Evolutionary conservation across 1,139 yeast genomes (phyloP).

Genomic region (Scheffersomyces lignicola): DNA sequence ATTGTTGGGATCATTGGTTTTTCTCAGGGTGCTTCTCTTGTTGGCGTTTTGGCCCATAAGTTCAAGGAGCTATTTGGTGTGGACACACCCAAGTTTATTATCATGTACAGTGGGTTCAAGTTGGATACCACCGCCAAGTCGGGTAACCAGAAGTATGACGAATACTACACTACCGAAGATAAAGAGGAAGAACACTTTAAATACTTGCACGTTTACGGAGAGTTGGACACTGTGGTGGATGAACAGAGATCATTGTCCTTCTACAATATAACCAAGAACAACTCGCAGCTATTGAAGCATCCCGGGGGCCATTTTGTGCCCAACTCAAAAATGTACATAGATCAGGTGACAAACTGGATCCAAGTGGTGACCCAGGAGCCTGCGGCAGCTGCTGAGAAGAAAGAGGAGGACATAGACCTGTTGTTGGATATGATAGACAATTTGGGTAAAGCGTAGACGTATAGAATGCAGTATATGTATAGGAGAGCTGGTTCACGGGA

Average conservation of each 20-base stretch:
- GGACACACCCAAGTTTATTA: conserved; percentile 59
- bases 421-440: conserved; percentile 40
- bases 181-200: conserved; percentile 23
- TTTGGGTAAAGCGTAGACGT: conserved; percentile 24
- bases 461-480: no score
- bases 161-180: conserved; percentile 27
- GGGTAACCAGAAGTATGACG: conserved; percentile 25
- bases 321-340: conserved; percentile 59
- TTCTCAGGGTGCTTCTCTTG: conserved; percentile 53
- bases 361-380: conserved; percentile 17
- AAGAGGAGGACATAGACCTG: conserved; percentile 29
- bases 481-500: no score
- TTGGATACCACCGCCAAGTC: conserved; percentile 47
- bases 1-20: conserved; percentile 45
- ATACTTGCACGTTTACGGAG: conserved; percentile 77
- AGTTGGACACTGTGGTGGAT: conserved; percentile 85
- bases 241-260: conserved; percentile 64
- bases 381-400: conserved; percentile 15
- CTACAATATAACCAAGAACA: conserved; percentile 51
- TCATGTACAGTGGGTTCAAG: conserved; percentile 77
- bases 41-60: conserved; percentile 39
- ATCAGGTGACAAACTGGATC: conserved; percentile 61
- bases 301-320: conserved; percentile 92
- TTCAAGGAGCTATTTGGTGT: conserved; percentile 30
- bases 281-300: conserved; percentile 56